Percentiles rank a stretch among this genome's conserved stretches.
These are phyloP conservation scores for Gryganskiella cystojenkinii DNA, from an alignment of 192 early-diverging fungal genomes.

Conservation along the genomic window DNA sequence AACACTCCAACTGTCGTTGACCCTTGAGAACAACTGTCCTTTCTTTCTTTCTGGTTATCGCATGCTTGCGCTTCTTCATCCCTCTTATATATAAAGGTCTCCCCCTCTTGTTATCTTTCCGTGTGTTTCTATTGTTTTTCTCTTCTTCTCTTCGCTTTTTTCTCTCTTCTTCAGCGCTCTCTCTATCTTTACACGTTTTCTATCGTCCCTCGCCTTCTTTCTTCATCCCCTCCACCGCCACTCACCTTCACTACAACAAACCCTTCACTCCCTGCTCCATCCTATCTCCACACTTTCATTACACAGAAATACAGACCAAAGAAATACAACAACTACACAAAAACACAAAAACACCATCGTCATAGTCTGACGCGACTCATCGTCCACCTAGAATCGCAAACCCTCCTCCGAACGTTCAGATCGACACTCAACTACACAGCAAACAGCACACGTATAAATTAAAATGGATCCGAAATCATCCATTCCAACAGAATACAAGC, in stretches of 20 bases:
- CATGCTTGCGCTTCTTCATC: background rate
- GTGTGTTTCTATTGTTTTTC: conserved; percentile 37
- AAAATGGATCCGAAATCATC: conserved; percentile 25
- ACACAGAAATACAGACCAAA: too few relatives aligned
- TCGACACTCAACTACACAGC: background rate
- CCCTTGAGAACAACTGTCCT: too few relatives aligned
- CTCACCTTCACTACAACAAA: too few relatives aligned
- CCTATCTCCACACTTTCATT: too few relatives aligned
- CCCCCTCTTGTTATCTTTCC: conserved; percentile 52
- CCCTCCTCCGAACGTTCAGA: too few relatives aligned
- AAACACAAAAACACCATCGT: too few relatives aligned
- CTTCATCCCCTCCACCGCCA: too few relatives aligned
- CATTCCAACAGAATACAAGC: conserved; percentile 57
- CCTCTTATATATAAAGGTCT: conserved; percentile 30
- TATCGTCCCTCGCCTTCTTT: background rate
- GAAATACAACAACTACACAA: too few relatives aligned
- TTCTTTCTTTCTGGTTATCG: conserved; percentile 1
- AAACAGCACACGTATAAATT: background rate
- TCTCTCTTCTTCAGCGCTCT: background rate
- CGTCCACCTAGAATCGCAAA: too few relatives aligned
- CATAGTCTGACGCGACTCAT: too few relatives aligned
- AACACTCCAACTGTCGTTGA: too few relatives aligned
- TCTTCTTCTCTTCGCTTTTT: background rate
- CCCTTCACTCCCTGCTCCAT: too few relatives aligned
- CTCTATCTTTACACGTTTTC: conserved; percentile 33